Base-by-base conservation (phyloP, 1,284 basidiomycete genomes). In the Hortiboletus rubellus region DNA sequence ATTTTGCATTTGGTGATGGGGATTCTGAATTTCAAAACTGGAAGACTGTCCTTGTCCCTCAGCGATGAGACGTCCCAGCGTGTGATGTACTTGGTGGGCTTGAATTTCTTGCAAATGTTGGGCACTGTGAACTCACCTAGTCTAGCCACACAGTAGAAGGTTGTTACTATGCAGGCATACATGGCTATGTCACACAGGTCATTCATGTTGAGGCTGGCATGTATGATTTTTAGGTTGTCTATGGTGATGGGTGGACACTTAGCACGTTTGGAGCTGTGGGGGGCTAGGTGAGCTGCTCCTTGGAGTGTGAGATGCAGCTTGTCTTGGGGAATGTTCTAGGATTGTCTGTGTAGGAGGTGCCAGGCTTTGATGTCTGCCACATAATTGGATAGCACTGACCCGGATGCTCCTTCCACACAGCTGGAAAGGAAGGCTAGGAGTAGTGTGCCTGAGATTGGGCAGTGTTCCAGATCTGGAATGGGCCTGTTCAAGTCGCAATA, bases 301-400 rank as follows among this genome's bases (percentile, higher is more conserved):
- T 54, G 24, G 0, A 49, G 24, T 0, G 8, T 22, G 1, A 31
- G 8, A 3, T 27, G 30, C 8, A 50, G 41, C 4, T 54, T 18
- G 0, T 43, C 41, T 7, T 11, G 14, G 6, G 44, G 12, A 2
- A 52, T n/a, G 3, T 33, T 0, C 47, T 42, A 55, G 0, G 12
- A 1, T 7, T 12, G 14, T 0, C 57, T 24, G 3, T 59, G 57
- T 0, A 59, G 33, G 0, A 57, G 6, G n/a, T 59, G 57, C 54
- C 50, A 59, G 0, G 50, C 54, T 0, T 12, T 1, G 0, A 59
- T 5, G 0, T n/a, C 46, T 0, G 37, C 37, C 0, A 11, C 3
- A 5, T 27, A 27, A 5, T 27, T 27, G 27, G 27, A 33, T 33
- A 11, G 31, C 8, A 10, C 31, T 33, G 31, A 27, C 3, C 27